phyloP scores from a whole-genome alignment of 305 asterid species.

The Fraxinus ornus region DNA sequence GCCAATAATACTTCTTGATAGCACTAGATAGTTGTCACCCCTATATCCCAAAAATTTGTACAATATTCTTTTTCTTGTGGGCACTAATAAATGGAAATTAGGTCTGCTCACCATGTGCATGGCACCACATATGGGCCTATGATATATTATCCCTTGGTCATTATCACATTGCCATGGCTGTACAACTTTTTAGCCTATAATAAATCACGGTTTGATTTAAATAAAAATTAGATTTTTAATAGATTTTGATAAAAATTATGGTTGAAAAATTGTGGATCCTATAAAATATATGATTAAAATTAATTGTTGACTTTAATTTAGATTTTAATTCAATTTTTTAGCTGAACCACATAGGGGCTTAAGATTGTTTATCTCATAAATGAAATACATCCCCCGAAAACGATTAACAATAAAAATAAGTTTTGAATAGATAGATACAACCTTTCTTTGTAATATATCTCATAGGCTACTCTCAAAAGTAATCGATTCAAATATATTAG shows the following conservation, averaged over 20 bases:
- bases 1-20: not conserved
- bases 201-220: not conserved
- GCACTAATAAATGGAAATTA: not conserved
- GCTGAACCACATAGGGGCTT: not conserved
- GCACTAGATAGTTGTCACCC: not conserved
- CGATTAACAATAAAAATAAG: too few species aligned
- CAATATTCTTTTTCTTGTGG: not conserved
- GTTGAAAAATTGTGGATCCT: too few species aligned
- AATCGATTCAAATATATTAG: not conserved
- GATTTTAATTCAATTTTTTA: not conserved
- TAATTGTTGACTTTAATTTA: not conserved
- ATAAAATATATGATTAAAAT: too few species aligned
- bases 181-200: not conserved
- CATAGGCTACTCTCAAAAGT: not conserved
- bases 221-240: too few species aligned
- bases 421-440: not conserved
- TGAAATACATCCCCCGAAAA: not conserved
- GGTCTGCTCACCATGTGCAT: not conserved
- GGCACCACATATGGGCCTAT: not conserved
- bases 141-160: conserved; percentile 4
- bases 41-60: not conserved
- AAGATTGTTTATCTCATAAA: not conserved
- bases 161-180: not conserved
- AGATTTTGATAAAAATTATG: too few species aligned
- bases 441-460: too few species aligned